Base-by-base conservation (phyloP, 352 stramenopile genomes). In the Phytopythium helicoides region DNA sequence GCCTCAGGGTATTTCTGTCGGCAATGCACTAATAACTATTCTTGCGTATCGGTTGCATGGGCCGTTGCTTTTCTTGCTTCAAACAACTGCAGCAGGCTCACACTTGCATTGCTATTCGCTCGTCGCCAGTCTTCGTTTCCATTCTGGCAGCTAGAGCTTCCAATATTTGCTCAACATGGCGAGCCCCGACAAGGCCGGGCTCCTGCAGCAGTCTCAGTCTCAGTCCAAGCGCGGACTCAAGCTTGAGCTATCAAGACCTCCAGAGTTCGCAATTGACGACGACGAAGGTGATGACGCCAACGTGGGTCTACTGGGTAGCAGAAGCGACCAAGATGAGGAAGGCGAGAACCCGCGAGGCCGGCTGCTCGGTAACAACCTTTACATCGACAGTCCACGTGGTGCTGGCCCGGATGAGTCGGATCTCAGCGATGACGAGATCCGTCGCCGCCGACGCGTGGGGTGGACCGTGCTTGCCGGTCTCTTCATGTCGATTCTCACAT, bases 331-430 rank as follows among this genome's bases (percentile, higher is more conserved):
- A 5, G 73, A 75, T 8, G 68, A 66, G 1, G 67, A 80, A 16
- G 65, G 68, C 35, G 80, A 82, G 10, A 56, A 76, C 22, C 64
- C 66, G 35, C 82, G 81, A 15, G 62, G 79, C 41, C 73, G 47
- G 7, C 50, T 90, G 18, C 68, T 66, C 8, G 58, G 64, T 6
- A 50, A 60, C 11, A 91, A 87, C 49, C 41, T 93, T 15, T 93
- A 91, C 55, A 71, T 83, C 19, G 82, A 93, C 52, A 87, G 73
- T 16, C 80, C 80, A 9, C 82, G 82, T 14, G 58, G 58, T 10
- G 60, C 80, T 7, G 58, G 46, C 4, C 66, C 52, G 15, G 36
- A 76, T 10, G 72, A 85, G 34, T 68, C 71, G 28, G 59, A 81
- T 23, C 50, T 78, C 25, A 79, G 64, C n/a, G 53, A 72, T 11